Evolutionary conservation across 2,329 filamentous ascomycete species (phyloP), one percentile per base, ranked within the genome.

Genomic region (Pseudogymnoascus sp.): DNA sequence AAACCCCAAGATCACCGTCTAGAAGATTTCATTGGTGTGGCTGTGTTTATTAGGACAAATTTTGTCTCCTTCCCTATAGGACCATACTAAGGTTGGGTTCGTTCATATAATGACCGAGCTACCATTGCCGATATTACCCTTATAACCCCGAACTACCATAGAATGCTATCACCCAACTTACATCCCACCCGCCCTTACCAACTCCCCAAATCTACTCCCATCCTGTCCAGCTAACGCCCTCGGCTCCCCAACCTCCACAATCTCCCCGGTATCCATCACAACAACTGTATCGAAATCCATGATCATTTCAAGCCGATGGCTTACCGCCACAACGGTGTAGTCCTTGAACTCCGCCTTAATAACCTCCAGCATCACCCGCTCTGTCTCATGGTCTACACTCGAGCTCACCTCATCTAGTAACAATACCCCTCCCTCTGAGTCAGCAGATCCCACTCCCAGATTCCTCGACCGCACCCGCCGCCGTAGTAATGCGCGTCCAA

Each of bases 401-500:
- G 62, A 63, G 33, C 61, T 67, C 38, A 74, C 71, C 63, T 74
- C 73, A 61, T 75, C 73, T 0, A 75, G 67, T 5, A 76, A 65
- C 28, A 76, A 28, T 0, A 74, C 62, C 0, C 72, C 71, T 3
- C 70, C 68, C 17, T 73, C 69, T 0, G 65, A 64, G 1, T 68
- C 67, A n/a, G 66, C 64, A 1, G 65, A 66, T 2, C 64, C 66
- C 23, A 68, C 44, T 1, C 70, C 66, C 2, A 70, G 66, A 23
- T 65, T 67, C 4, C 67, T 65, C 10, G 68, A 66, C 7, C 70
- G 68, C 4, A 71, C 36, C 0, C 69, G 67, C 28, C 71, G 66
- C 26, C 73, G 64, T 7, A 75, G 65, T 1, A 73, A 63, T 1
- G 71, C 70, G 6, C 72, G 69, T 0, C 79, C 80, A 11, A 83